Evolutionary conservation across 2,329 filamentous ascomycete genomes (phyloP).

Genomic region (Chaetomiaceae sp.): DNA sequence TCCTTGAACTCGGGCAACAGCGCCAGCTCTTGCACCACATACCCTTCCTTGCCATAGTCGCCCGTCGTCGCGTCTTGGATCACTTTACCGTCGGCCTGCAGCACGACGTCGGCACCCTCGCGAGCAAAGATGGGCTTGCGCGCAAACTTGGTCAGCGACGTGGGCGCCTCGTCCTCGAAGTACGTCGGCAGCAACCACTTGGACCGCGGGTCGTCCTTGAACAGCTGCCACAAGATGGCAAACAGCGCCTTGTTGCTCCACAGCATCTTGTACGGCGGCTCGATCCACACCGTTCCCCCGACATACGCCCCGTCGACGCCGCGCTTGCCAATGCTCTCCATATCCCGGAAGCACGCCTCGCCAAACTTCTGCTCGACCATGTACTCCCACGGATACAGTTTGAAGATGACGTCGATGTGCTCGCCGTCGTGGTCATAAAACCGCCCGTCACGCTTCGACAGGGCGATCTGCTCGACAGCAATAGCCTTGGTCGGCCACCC

Average conservation of each 20-base stretch:
- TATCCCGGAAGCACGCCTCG: neutral
- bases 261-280: slow-evolving; percentile 5
- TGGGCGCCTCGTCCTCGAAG: neutral
- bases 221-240: neutral
- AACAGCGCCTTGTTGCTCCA: slow-evolving; percentile 2
- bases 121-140: slow-evolving; percentile 3
- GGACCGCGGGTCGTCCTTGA: slow-evolving; percentile 1
- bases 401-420: slow-evolving; percentile 3
- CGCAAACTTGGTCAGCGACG: neutral
- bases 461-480: neutral
- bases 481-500: neutral
- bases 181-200: neutral
- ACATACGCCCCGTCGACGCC: neutral
- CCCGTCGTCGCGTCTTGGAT: neutral
- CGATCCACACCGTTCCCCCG: neutral
- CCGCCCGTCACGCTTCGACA: neutral
- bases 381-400: slow-evolving; percentile 4
- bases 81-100: neutral
- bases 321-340: neutral
- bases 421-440: slow-evolving; percentile 1
- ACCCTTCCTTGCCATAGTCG: neutral
- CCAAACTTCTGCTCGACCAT: neutral
- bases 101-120: neutral
- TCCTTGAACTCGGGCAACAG: neutral
- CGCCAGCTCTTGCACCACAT: neutral